These are phyloP conservation scores for Lentinus brumalis DNA, from an alignment of 768 basidiomycete genomes.

Conservation along the genomic window DNA sequence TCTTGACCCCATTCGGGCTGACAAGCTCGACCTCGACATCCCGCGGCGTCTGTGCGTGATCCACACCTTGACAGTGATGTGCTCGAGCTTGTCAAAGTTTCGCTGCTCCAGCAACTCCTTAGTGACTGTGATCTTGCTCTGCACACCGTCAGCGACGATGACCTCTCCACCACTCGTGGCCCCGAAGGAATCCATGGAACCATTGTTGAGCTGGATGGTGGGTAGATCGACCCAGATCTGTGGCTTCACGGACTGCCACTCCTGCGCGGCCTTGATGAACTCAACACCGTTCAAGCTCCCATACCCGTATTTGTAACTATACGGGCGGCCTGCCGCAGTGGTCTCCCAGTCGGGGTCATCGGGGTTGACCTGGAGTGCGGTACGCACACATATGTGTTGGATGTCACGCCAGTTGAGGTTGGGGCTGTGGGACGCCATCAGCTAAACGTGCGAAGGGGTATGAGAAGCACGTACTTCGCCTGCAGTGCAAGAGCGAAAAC, in stretches of 20 bases:
- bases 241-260: constrained; percentile 89
- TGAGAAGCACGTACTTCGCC: constrained; percentile 57
- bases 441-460: constrained; percentile 2
- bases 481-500: constrained; percentile 90
- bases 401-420: constrained; percentile 97
- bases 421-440: constrained; percentile 52
- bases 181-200: constrained; percentile 54
- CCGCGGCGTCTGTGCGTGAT: constrained; percentile 86
- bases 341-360: constrained; percentile 94
- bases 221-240: constrained; percentile 88
- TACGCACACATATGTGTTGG: constrained; percentile 84
- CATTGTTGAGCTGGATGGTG: constrained; percentile 65
- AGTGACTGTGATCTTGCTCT: constrained; percentile 65
- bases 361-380: constrained; percentile 75
- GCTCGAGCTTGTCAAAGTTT: constrained; percentile 90
- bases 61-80: constrained; percentile 91
- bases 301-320: constrained; percentile 95
- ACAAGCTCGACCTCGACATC: constrained; percentile 90
- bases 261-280: constrained; percentile 78
- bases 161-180: constrained; percentile 63
- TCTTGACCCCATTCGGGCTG: constrained; percentile 85
- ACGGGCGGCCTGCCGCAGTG: constrained; percentile 67
- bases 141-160: constrained; percentile 67
- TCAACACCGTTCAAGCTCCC: constrained; percentile 83
- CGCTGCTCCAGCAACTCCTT: constrained; percentile 62